phyloP scores from a whole-genome alignment of 2,329 filamentous ascomycete genomes.

The Fusarium pseudograminearum region DNA sequence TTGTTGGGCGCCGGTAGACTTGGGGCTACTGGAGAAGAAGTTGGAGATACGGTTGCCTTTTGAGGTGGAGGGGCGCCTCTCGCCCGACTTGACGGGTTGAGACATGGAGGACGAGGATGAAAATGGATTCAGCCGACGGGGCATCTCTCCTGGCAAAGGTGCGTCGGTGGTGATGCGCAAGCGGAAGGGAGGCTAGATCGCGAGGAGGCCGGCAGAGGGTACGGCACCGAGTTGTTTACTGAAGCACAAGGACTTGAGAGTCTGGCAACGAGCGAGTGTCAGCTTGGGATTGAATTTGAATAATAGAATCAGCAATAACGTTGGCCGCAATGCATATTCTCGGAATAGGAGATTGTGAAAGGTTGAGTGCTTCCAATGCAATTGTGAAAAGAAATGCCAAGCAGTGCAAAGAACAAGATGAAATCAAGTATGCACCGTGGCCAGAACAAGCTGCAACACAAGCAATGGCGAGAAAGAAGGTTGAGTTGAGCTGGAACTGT shows the following conservation, averaged over 20 bases:
- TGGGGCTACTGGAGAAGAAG: conserved; percentile 85
- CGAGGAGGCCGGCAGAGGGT: conserved; percentile 16
- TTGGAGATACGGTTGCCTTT: conserved; percentile 83
- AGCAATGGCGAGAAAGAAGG: conserved; percentile 18
- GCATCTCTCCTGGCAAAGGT: conserved; percentile 61
- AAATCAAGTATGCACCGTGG: conserved; percentile 22
- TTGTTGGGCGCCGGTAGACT: conserved; percentile 76
- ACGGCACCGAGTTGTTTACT: conserved; percentile 6
- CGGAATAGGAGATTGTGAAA: conserved; percentile 24
- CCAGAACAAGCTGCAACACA: conserved; percentile 25
- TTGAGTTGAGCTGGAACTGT: conserved; percentile 24
- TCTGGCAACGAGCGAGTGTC: conserved; percentile 29
- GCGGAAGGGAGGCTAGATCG: conserved; percentile 17
- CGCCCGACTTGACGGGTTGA: conserved; percentile 62
- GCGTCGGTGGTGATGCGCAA: conserved; percentile 24
- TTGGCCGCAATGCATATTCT: conserved; percentile 34
- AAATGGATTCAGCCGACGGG: conserved; percentile 71
- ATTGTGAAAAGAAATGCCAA: conserved; percentile 12
- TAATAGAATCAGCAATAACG: conserved; percentile 14
- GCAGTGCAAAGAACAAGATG: neutral
- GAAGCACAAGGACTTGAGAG: neutral
- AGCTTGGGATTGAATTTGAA: conserved; percentile 22
- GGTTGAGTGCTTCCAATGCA: conserved; percentile 12
- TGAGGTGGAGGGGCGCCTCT: conserved; percentile 70
- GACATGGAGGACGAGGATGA: conserved; percentile 62